phyloP scores from a whole-genome alignment of 2,329 filamentous ascomycete genomes.

The Pseudogymnoascus sp. region DNA sequence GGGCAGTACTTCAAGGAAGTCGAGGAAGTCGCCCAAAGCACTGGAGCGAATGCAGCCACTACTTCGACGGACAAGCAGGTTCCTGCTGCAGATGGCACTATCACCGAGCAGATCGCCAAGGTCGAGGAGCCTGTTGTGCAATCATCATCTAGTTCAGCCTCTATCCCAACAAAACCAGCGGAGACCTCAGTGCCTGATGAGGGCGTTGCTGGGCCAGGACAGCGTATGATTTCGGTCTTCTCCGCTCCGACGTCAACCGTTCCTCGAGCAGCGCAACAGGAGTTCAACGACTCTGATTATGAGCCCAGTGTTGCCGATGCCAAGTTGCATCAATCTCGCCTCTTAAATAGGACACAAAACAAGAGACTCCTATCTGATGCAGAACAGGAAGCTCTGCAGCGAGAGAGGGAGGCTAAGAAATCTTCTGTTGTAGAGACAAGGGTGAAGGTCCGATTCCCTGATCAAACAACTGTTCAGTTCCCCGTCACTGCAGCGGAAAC shows the following conservation, averaged over 20 bases:
- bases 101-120: conserved; percentile 14
- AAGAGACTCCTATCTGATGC: conserved; percentile 73
- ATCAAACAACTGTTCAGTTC: conserved; percentile 71
- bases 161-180: conserved; percentile 4
- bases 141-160: conserved; percentile 10
- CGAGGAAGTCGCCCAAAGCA: conserved; percentile 9
- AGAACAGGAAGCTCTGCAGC: conserved; percentile 60
- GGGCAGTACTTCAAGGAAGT: conserved; percentile 57
- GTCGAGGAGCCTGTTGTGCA: neutral
- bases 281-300: conserved; percentile 68
- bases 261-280: conserved; percentile 64
- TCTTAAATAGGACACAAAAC: conserved; percentile 54
- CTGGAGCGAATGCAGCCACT: neutral
- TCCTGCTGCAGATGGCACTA: conserved; percentile 13
- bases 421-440: conserved; percentile 60
- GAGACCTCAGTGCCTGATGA: conserved; percentile 15
- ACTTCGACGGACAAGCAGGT: conserved; percentile 16
- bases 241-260: conserved; percentile 67
- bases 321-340: conserved; percentile 63
- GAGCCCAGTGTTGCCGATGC: conserved; percentile 68
- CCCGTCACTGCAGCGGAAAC: conserved; percentile 63
- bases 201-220: conserved; percentile 24
- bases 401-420: conserved; percentile 58
- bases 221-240: conserved; percentile 62
- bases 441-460: conserved; percentile 80